phyloP scores from a whole-genome alignment of 2,329 filamentous ascomycete genomes.

The Colletotrichum agaves region DNA sequence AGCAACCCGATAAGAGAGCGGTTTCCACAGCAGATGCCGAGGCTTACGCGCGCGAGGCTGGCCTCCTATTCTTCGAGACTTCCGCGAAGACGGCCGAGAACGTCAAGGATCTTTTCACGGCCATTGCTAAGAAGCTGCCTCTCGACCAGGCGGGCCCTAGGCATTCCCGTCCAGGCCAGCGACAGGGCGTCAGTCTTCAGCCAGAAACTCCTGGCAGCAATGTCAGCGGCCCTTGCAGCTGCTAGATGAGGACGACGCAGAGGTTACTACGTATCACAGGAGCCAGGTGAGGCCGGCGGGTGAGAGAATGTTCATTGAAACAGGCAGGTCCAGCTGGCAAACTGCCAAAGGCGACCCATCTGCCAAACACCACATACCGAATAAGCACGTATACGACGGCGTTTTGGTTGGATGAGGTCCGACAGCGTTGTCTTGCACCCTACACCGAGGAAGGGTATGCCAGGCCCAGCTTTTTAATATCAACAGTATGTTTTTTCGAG shows the following conservation, averaged over 20 bases:
- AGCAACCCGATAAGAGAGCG: slow-evolving; percentile 95
- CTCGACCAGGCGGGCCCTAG: slow-evolving; percentile 95
- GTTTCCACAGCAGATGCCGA: slow-evolving; percentile 91
- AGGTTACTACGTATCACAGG: slow-evolving; percentile 14
- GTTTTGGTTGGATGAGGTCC: slow-evolving; percentile 29
- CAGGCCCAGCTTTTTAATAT: slow-evolving; percentile 36
- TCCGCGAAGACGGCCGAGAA: slow-evolving; percentile 98
- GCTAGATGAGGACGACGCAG: slow-evolving; percentile 52
- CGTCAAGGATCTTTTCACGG: slow-evolving; percentile 93
- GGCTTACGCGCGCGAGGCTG: slow-evolving; percentile 92
- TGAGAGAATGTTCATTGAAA: slow-evolving; percentile 18
- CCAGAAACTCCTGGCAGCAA: slow-evolving; percentile 69
- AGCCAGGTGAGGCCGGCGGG: neutral
- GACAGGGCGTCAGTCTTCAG: slow-evolving; percentile 67
- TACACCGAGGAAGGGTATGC: slow-evolving; percentile 32
- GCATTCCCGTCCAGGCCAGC: slow-evolving; percentile 76
- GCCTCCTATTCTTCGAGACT: slow-evolving; percentile 97
- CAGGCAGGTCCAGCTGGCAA: slow-evolving; percentile 20
- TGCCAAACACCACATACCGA: slow-evolving; percentile 14
- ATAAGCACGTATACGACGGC: slow-evolving; percentile 30
- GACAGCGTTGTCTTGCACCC: slow-evolving; percentile 31
- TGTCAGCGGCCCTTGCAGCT: slow-evolving; percentile 65
- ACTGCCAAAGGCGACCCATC: slow-evolving; percentile 18
- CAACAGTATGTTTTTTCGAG: slow-evolving; percentile 33
- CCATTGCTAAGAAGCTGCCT: slow-evolving; percentile 96